phyloP scores from a whole-genome alignment of 2,329 filamentous ascomycete species.

The Beauveria pseudobassiana region DNA sequence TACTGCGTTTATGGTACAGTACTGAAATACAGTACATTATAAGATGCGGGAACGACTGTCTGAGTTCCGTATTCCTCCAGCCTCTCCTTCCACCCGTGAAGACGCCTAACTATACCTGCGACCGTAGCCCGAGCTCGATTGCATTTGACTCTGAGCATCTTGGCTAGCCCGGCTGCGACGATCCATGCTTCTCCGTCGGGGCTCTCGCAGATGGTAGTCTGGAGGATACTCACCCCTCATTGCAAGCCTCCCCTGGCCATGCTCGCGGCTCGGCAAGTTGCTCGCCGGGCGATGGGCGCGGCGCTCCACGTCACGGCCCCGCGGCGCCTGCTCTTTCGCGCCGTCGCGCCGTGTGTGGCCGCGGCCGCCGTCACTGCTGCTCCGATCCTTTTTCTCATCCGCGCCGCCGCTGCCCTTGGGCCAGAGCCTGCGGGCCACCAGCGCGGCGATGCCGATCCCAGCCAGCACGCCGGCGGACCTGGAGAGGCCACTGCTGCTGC shows the following conservation, averaged over 20 bases:
- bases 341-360: neutral
- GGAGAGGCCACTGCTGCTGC: conserved; percentile 13
- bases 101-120: neutral
- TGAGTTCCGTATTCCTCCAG: conserved; percentile 2
- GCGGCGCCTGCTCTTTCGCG: neutral
- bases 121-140: neutral
- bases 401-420: conserved; percentile 19
- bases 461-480: conserved; percentile 24
- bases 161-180: neutral
- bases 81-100: neutral
- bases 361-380: neutral
- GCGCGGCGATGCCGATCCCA: conserved; percentile 27
- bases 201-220: neutral
- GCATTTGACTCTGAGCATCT: neutral
- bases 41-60: neutral
- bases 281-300: neutral
- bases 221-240: neutral
- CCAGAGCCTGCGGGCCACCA: conserved; percentile 29
- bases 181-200: neutral
- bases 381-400: neutral
- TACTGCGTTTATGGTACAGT: neutral
- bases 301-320: neutral
- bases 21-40: neutral
- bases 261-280: neutral
- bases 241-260: neutral